Conservation (phyloP, 441 rosid species). For the Monsonia emarginata region DNA sequence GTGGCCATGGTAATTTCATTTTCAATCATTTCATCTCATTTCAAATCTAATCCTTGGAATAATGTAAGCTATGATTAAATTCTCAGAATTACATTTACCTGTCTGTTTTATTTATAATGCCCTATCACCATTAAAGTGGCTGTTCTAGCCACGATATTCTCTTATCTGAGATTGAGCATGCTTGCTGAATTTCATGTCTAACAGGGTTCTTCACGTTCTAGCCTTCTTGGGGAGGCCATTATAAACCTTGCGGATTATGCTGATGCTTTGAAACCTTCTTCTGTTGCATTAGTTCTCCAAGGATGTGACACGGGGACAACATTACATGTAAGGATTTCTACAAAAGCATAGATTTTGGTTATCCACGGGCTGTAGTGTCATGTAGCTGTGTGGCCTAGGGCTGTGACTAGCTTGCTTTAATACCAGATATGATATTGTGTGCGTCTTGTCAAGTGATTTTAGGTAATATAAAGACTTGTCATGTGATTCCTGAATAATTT, state of each 20-base stretch:
- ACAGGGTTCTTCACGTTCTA: conserved; percentile 91
- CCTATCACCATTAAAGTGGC: background rate
- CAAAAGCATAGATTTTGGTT: conserved; percentile 11
- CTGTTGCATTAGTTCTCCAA: conserved; percentile 58
- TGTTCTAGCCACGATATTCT: conserved; percentile 4
- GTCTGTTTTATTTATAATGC: conserved; percentile 6
- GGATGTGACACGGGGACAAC: conserved; percentile 78
- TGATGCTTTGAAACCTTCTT: conserved; percentile 78
- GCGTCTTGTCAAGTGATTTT: conserved; percentile 11
- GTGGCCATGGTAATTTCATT: conserved; percentile 61
- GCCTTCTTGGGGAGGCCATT: conserved; percentile 81
- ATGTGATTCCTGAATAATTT: conserved; percentile 9
- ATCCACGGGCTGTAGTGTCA: conserved; percentile 1
- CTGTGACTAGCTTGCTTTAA: conserved; percentile 3
- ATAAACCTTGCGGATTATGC: conserved; percentile 91
- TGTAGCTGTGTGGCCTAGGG: conserved; percentile 9
- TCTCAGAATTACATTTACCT: background rate
- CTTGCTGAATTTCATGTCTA: conserved; percentile 21
- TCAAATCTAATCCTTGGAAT: conserved; percentile 7
- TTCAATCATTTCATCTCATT: conserved; percentile 5
- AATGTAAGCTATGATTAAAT: conserved; percentile 2
- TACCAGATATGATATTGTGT: background rate
- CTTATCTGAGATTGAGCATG: conserved; percentile 17
- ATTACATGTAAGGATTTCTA: conserved; percentile 72
- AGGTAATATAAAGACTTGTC: conserved; percentile 6